Base-by-base conservation (phyloP, 2,329 filamentous ascomycete species). In the Penicillium crustosum region DNA sequence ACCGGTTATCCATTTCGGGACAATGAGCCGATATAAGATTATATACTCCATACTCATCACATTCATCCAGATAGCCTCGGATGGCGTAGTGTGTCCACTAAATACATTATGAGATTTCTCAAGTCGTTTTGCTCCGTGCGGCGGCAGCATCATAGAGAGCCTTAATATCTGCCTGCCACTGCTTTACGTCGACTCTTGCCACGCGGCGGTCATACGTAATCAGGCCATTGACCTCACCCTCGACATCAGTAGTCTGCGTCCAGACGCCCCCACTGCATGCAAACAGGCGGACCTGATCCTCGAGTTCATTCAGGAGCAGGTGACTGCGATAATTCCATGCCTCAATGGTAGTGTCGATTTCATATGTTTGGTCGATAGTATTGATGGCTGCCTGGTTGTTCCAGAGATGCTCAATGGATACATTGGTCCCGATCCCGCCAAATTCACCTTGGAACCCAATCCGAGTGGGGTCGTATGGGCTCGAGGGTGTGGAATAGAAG, bases 191-290 rank as follows among this genome's bases (percentile, higher is more conserved):
- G 5, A 83, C 81, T 0, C 87, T 77, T 35, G 64, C 64, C 17
- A 87, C 57, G 0, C 86, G 78, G 1, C 88, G 82, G 69, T 90
- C 87, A 64, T 89, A 89, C 0, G 87, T 89, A 63, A 89, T 70
- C 56, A 91, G 75, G 0, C 88, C 88, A 63, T 90, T 91, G 9
- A 90, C 85, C 69, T 90, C 88, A 5, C 87, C 88, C 69, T 90
- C 88, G 0, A 90, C 88, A 64, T 90, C 88, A 0, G 86, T 89
- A 0, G 87, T 90, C 76, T 90, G 88, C 0, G 88, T 90, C 82
- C 86, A 90, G 0, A 90, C 82, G 12, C 82, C 88, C 0, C 84
- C 88, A 35, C 83, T 88, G 73, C 88, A 90, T 0, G 83, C 79
- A 55, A 80, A 89, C 12, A 73, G 73, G 57, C 83, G 78, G 13